Conservation (phyloP, 305 asterid genomes). For the Fraxinus sp. region DNA sequence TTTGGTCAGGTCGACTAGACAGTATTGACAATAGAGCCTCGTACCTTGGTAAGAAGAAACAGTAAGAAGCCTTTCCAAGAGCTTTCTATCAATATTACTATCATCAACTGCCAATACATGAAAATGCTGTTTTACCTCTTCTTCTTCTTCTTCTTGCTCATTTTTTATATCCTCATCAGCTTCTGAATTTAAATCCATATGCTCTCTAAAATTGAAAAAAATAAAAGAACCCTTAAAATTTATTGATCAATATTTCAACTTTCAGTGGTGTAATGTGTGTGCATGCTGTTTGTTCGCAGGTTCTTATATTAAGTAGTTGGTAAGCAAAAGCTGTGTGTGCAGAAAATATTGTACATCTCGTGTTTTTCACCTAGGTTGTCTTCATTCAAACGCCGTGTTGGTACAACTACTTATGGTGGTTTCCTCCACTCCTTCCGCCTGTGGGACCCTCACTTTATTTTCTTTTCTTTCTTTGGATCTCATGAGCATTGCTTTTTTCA, state of each 20-base stretch:
- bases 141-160: neutral
- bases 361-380: slow-evolving; percentile 35
- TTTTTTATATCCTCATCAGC: neutral
- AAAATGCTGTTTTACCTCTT: slow-evolving; percentile 29
- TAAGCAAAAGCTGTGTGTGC: slow-evolving; percentile 47
- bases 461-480: neutral
- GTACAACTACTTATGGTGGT: slow-evolving; percentile 36
- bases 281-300: neutral
- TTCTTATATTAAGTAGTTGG: slow-evolving; percentile 49
- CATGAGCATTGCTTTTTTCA: neutral
- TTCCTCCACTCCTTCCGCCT: slow-evolving; percentile 16
- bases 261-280: slow-evolving; percentile 8
- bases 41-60: slow-evolving; percentile 58
- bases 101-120: slow-evolving; percentile 68
- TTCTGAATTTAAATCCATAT: slow-evolving; percentile 31
- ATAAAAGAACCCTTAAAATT: neutral
- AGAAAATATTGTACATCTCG: slow-evolving; percentile 26
- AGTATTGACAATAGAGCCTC: neutral
- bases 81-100: slow-evolving; percentile 44
- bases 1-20: neutral
- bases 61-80: slow-evolving; percentile 55
- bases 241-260: neutral
- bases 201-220: neutral
- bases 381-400: slow-evolving; percentile 26
- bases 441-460: slow-evolving; percentile 15